phyloP scores from a whole-genome alignment of 1,284 basidiomycete species.

The Boletus semigastroideus region DNA sequence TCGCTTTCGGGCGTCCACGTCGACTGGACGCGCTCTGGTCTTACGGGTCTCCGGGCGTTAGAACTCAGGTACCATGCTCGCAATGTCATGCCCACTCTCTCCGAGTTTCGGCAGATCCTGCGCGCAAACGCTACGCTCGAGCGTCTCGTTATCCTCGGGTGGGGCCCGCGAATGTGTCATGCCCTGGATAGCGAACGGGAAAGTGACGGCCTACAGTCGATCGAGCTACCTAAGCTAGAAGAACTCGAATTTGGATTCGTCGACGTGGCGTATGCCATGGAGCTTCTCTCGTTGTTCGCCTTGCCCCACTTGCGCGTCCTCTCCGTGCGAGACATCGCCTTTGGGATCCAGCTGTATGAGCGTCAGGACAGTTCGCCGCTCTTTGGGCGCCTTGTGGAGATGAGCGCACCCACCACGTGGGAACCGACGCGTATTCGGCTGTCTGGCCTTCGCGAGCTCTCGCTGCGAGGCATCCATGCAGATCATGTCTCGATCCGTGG shows the following conservation, averaged over 20 bases:
- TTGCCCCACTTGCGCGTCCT: conserved; percentile 41
- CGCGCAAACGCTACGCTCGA: conserved; percentile 39
- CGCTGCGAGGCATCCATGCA: conserved; percentile 14
- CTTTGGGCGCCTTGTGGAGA: conserved; percentile 13
- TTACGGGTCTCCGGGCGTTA: conserved; percentile 43
- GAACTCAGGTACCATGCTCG: conserved; percentile 52
- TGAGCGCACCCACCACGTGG: background rate
- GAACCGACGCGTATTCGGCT: conserved; percentile 1
- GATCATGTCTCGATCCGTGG: background rate
- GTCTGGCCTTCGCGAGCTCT: conserved; percentile 11
- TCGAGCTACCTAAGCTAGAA: conserved; percentile 37
- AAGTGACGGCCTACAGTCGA: conserved; percentile 4
- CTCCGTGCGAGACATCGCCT: conserved; percentile 45
- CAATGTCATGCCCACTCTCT: conserved; percentile 49
- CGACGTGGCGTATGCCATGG: conserved; percentile 41
- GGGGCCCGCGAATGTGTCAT: conserved; percentile 42
- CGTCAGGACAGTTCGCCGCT: conserved; percentile 20
- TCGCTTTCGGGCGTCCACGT: conserved; percentile 53
- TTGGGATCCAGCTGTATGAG: conserved; percentile 23
- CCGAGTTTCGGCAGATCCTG: conserved; percentile 44
- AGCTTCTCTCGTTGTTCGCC: conserved; percentile 43
- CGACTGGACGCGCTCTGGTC: conserved; percentile 43
- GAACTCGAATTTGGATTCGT: conserved; percentile 48
- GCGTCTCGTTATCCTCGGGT: conserved; percentile 46
- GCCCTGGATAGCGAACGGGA: background rate